Evolutionary conservation across 352 stramenopile genomes (phyloP).

Genomic region (Phytophthora citrophthora): DNA sequence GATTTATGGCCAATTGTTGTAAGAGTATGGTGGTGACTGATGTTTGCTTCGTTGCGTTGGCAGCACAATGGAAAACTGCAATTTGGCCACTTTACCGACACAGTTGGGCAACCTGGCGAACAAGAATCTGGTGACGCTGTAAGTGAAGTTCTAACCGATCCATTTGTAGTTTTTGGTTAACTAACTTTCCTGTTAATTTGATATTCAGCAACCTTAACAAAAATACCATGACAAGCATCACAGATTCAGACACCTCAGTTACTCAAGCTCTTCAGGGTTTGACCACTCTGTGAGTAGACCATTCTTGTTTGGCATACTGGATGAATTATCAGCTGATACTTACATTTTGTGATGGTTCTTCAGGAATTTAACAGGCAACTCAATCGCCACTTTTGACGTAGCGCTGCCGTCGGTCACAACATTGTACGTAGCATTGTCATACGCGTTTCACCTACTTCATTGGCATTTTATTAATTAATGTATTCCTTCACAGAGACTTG

Average conservation of each 20-base stretch:
- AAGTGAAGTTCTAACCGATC: conserved; percentile 17
- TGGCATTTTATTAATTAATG: conserved; percentile 2
- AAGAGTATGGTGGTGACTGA: conserved; percentile 8
- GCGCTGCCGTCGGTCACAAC: conserved; percentile 43
- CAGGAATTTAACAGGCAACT: conserved; percentile 58
- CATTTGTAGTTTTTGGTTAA: neutral
- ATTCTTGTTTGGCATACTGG: neutral
- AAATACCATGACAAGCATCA: conserved; percentile 57
- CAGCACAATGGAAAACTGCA: conserved; percentile 77
- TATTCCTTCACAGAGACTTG: conserved; percentile 42
- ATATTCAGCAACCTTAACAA: conserved; percentile 58
- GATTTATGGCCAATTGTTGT: neutral
- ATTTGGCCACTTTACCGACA: conserved; percentile 52
- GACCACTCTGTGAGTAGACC: conserved; percentile 45
- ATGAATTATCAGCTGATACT: conserved; percentile 1
- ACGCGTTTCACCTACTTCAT: neutral
- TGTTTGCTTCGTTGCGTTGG: neutral
- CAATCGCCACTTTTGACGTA: conserved; percentile 51
- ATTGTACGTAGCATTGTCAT: conserved; percentile 36
- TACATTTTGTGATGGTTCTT: conserved; percentile 2
- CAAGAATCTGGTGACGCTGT: conserved; percentile 64
- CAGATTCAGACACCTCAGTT: conserved; percentile 41
- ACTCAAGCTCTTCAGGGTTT: conserved; percentile 47
- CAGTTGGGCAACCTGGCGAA: conserved; percentile 54
- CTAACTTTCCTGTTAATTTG: neutral